Evolutionary conservation across 495 filamentous ascomycete genomes (phyloP), one percentile per base, ranked within the genome.

Genomic region (Daldinia vernicosa): DNA sequence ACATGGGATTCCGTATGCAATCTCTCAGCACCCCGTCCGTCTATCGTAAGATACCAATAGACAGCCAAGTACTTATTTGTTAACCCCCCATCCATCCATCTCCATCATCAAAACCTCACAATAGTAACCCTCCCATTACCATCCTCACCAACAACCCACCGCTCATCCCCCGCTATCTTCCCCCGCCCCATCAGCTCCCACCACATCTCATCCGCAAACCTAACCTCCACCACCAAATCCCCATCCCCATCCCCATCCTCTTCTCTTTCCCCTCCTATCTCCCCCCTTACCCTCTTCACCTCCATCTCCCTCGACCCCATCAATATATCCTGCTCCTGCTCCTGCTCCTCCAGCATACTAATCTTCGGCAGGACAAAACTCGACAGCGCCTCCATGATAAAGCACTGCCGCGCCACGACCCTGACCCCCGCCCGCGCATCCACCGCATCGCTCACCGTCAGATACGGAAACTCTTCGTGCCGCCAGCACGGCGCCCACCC

Each of bases 141-240:
- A 68, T 88, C 88, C 76, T 90, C 86, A 4, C 90, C 89, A 11
- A 91, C 70, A 17, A 91, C 50, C 82, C 89, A 91, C 28, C 85
- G 74, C 74, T 92, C 90, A 67, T 88, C 86, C 0, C 89, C 90
- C 51, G 76, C 82, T 26, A 92, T 85, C 67, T 82, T 85, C 3
- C 88, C 89, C 68, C 81, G 84, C 0, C 73, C 82, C 15, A 85
- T 69, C 19, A 92, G 75, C 68, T 89, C 80, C n/a, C 70, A 67
- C 75, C 85, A 86, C 51, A 87, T 76, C 7, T 78, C 75, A 28
- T 84, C 82, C 30, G 51, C 55, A 73, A 82, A 37, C 68, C 68
- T 7, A 78, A 83, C 51, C 80, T 78, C 55, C 79, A 79, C 2
- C 76, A 81, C 32, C 52, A 55, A 17, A 1, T 60, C 63, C 3